phyloP scores from a whole-genome alignment of 1,284 basidiomycete genomes.

The Pterula multifida region DNA sequence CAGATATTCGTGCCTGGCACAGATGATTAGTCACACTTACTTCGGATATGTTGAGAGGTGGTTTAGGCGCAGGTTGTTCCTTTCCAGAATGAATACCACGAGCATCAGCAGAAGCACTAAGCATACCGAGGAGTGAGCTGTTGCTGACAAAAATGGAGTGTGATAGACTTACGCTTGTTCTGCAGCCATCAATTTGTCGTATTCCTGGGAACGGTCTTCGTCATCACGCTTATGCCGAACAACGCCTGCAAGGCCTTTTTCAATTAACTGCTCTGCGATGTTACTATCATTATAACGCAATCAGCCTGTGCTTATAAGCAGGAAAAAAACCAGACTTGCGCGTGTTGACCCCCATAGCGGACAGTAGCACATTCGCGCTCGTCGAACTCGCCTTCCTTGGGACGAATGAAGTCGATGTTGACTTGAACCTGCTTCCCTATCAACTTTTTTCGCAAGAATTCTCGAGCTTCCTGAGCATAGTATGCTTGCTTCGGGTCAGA shows the following conservation, averaged over 20 bases:
- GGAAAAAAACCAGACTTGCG: constrained; percentile 29
- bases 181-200: constrained; percentile 90
- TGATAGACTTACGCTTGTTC: constrained; percentile 70
- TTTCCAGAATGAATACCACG: constrained; percentile 91
- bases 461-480: constrained; percentile 86
- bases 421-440: constrained; percentile 87
- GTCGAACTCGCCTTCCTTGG: constrained; percentile 88
- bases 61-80: constrained; percentile 64
- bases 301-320: background rate
- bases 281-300: constrained; percentile 43
- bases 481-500: constrained; percentile 82
- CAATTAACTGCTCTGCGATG: constrained; percentile 84
- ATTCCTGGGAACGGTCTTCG: constrained; percentile 89
- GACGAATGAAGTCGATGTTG: constrained; percentile 79
- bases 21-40: constrained; percentile 20
- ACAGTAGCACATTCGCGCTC: constrained; percentile 87
- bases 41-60: constrained; percentile 81
- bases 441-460: constrained; percentile 81
- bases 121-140: constrained; percentile 4
- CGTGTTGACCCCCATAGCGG: constrained; percentile 68
- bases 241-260: constrained; percentile 84
- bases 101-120: constrained; percentile 65
- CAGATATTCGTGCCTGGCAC: too few species aligned
- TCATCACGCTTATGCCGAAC: constrained; percentile 91
- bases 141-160: background rate